Conservation (phyloP, 257 asterid species). For the Lantana camara region DNA sequence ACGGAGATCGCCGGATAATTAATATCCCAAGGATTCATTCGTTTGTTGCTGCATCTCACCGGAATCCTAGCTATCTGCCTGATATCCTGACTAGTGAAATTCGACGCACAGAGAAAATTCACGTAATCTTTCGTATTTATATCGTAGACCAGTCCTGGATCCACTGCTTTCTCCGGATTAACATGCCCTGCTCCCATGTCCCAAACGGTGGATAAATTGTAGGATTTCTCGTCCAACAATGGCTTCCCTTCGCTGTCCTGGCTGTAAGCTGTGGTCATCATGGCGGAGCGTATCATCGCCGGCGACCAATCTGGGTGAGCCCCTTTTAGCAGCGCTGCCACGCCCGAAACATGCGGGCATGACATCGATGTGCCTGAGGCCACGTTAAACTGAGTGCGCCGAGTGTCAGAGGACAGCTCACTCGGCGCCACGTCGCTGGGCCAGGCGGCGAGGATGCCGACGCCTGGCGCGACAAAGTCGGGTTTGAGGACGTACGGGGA, state of each 20-base stretch:
- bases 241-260: slow-evolving; percentile 48
- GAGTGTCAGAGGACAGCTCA: slow-evolving; percentile 52
- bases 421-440: slow-evolving; percentile 65
- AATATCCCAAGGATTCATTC: slow-evolving; percentile 63
- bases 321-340: slow-evolving; percentile 78
- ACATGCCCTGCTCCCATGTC: slow-evolving; percentile 88
- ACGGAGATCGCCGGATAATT: slow-evolving; percentile 77
- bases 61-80: slow-evolving; percentile 42
- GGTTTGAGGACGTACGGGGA: slow-evolving; percentile 62
- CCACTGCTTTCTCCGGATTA: slow-evolving; percentile 65
- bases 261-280: slow-evolving; percentile 83
- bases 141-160: slow-evolving; percentile 85
- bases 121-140: slow-evolving; percentile 48
- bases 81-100: slow-evolving; percentile 43
- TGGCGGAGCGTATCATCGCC: slow-evolving; percentile 86
- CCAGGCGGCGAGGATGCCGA: slow-evolving; percentile 91
- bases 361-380: slow-evolving; percentile 93
- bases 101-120: slow-evolving; percentile 69
- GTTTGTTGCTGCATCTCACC: slow-evolving; percentile 37
- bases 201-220: slow-evolving; percentile 50
- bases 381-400: slow-evolving; percentile 67
- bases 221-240: slow-evolving; percentile 59
- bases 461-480: slow-evolving; percentile 89
- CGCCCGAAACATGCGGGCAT: slow-evolving; percentile 88
- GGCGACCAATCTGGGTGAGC: slow-evolving; percentile 96